Evolutionary conservation across 306 rosid genomes (phyloP).

Genomic region (Carpinus fangiana): DNA sequence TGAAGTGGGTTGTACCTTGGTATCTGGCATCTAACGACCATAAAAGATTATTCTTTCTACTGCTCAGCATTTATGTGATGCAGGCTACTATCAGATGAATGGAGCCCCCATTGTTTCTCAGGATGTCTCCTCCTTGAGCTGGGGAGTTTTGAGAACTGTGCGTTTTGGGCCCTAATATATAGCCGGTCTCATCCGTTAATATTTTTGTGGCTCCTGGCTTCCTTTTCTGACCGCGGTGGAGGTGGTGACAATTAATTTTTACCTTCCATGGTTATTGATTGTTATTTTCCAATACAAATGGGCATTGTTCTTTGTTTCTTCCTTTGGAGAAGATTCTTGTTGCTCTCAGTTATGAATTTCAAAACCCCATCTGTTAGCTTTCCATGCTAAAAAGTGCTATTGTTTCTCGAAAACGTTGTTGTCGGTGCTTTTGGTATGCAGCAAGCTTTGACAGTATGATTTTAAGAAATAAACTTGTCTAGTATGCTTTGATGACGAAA

Average conservation of each 20-base stretch:
- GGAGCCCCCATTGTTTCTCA: neutral
- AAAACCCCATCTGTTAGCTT: neutral
- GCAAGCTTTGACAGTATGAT: neutral
- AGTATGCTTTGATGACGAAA: neutral
- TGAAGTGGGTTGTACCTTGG: conserved; percentile 20
- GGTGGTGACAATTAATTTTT: neutral
- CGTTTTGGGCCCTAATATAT: neutral
- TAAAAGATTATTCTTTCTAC: neutral
- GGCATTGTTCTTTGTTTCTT: neutral
- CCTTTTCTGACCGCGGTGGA: neutral
- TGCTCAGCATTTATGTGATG: neutral
- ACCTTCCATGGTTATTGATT: neutral
- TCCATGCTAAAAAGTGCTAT: neutral
- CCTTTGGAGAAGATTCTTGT: neutral
- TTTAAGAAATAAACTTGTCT: neutral
- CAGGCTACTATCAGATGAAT: neutral
- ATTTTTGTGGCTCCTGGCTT: neutral
- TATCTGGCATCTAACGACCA: neutral
- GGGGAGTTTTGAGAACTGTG: neutral
- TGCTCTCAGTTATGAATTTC: neutral
- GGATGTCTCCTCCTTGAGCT: neutral
- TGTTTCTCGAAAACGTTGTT: neutral
- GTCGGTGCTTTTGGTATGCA: neutral
- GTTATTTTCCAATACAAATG: neutral
- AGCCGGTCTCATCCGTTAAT: neutral